Base-by-base conservation (phyloP, 768 basidiomycete genomes). In the Agrocybe praecox region DNA sequence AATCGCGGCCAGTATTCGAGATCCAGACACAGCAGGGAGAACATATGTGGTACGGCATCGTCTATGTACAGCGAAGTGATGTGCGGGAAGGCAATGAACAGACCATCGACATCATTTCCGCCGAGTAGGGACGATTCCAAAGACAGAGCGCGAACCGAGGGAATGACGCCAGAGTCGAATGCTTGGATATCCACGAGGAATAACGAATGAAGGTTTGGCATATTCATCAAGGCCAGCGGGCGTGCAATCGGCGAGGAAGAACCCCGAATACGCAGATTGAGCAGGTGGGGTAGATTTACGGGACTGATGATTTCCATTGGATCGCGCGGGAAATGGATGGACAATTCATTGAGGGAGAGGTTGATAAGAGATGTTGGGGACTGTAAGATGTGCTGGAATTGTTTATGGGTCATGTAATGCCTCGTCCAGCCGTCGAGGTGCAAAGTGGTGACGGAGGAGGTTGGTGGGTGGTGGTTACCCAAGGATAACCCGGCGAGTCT, bases 361-460 rank as follows among this genome's bases (percentile, higher is more conserved):
- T 78, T 76, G 53, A 69, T 57, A 22, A 81, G 70, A 15, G 56
- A 66, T 6, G 76, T 74, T 10, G 76, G 56, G n/a, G 69, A 53
- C 11, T 65, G 62, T 15, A 80, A 61, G 46, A 79, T 57, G 12
- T 65, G 58, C 32, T 67, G 71, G 51, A 78, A 74, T 49, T 76
- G 75, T 14, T 66, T 59, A 43, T 72, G 67, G 44, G 68, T 70
- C 67, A 79, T 67, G 51, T 65, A 62, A 50, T 70, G 65, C 34
- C 68, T 70, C 11, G 71, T 66, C 66, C 72, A 74, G 5, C 78
- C 78, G 44, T 78, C 78, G 19, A 82, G 62, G 54, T 80, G 76
- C n/a, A 82, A 69, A 14, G 75, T 79, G 7, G 70, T 71, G 19
- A 78, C 66, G 6, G 61, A 55, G 9, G 55, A 56, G 14, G 73